Conservation (phyloP, 768 basidiomycete species). For the Bullera alba region DNA sequence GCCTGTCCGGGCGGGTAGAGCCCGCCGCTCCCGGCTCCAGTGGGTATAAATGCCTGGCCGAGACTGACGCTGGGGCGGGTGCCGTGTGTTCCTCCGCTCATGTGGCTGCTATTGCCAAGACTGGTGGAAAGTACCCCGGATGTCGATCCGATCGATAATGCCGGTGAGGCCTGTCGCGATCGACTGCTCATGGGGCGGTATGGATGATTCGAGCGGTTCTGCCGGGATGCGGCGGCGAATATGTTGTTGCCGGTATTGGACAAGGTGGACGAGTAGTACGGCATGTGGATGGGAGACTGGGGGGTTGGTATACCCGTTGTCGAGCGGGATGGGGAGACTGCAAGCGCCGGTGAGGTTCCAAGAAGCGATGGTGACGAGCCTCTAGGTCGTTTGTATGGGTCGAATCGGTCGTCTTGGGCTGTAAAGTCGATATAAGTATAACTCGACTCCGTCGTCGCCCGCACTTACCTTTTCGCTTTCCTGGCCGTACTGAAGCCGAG, state of each 20-base stretch:
- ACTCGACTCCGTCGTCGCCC: neutral
- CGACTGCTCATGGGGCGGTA: conserved; percentile 27
- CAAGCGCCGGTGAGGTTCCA: conserved; percentile 3
- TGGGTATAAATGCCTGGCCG: conserved; percentile 10
- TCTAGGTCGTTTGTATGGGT: conserved; percentile 39
- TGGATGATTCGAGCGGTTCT: conserved; percentile 17
- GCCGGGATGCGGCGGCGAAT: neutral
- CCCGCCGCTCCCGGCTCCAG: neutral
- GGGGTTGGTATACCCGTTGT: conserved; percentile 28
- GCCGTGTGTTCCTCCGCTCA: conserved; percentile 1
- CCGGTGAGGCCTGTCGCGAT: conserved; percentile 31
- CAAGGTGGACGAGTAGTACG: conserved; percentile 14
- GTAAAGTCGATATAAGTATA: neutral
- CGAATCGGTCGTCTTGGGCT: conserved; percentile 41
- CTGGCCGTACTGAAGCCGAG: conserved; percentile 33
- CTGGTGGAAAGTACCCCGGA: conserved; percentile 19
- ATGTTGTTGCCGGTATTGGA: conserved; percentile 4
- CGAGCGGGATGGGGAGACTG: conserved; percentile 29
- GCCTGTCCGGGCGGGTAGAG: neutral
- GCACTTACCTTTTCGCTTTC: conserved; percentile 36
- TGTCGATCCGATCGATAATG: conserved; percentile 31
- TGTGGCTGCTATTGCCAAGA: conserved; percentile 6
- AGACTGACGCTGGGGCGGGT: conserved; percentile 1
- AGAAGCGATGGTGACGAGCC: conserved; percentile 27
- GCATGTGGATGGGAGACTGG: conserved; percentile 23